These are phyloP conservation scores for Botrytis porri DNA, from an alignment of 2,329 filamentous ascomycete genomes.

Conservation along the genomic window DNA sequence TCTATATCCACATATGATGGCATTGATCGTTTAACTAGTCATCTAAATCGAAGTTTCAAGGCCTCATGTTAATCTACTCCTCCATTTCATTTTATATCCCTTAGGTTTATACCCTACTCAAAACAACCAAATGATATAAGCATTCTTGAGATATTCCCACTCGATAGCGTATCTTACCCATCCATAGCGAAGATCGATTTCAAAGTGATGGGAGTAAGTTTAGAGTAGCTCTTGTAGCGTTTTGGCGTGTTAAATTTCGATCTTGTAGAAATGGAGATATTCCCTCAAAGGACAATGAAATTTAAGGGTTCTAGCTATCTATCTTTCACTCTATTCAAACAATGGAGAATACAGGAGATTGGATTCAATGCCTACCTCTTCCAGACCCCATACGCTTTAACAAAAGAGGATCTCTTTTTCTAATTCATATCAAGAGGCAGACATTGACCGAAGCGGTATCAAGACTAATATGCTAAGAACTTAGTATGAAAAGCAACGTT, in stretches of 20 bases:
- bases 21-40: no score
- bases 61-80: no score
- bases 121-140: no score
- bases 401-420: background rate
- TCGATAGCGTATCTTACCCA: no score
- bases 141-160: no score
- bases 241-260: background rate
- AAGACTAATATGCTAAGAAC: background rate
- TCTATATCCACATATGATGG: no score
- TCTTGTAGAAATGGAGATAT: background rate
- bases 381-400: no score
- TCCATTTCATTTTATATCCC: no score
- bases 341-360: background rate
- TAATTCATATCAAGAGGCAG: background rate
- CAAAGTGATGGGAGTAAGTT: background rate
- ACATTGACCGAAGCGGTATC: background rate
- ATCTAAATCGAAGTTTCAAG: no score
- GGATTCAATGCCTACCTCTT: background rate
- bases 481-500: background rate
- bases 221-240: background rate
- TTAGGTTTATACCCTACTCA: no score
- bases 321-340: background rate
- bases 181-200: background rate
- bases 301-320: no score
- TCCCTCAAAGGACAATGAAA: background rate